These are phyloP conservation scores for Gamsiella multidivaricata DNA, from an alignment of 192 early-diverging fungal species.

Conservation along the genomic window DNA sequence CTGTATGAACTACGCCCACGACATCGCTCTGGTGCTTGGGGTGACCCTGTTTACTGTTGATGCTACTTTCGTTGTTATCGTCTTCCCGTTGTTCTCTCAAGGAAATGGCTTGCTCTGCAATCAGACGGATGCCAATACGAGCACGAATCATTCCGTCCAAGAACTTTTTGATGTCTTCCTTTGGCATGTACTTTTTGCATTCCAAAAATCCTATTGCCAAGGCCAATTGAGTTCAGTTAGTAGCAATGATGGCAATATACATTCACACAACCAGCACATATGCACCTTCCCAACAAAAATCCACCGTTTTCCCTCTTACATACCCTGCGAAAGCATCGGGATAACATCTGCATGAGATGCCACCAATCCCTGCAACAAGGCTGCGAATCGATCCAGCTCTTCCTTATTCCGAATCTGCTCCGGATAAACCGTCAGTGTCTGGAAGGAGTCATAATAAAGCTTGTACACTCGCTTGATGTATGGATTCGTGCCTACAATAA, in stretches of 20 bases:
- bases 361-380: constrained; percentile 77
- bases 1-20: constrained; percentile 92
- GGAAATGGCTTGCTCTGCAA: constrained; percentile 93
- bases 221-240: too few relatives aligned
- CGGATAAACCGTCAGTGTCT: constrained; percentile 70
- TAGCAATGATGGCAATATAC: background rate
- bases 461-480: constrained; percentile 86
- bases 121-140: constrained; percentile 88
- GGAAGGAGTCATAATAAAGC: constrained; percentile 89
- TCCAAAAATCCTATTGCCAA: constrained; percentile 80
- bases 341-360: constrained; percentile 87
- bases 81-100: constrained; percentile 73
- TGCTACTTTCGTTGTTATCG: constrained; percentile 21
- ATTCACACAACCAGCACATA: background rate
- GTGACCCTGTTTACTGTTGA: constrained; percentile 52
- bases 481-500: constrained; percentile 97
- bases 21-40: constrained; percentile 42
- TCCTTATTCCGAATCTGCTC: constrained; percentile 76
- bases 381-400: constrained; percentile 80
- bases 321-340: constrained; percentile 88
- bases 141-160: constrained; percentile 90
- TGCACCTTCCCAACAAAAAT: background rate
- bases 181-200: constrained; percentile 75
- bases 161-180: constrained; percentile 80
- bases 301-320: background rate